Conservation (phyloP, 202 grass and related monocot genomes). For the Setaria italica region DNA sequence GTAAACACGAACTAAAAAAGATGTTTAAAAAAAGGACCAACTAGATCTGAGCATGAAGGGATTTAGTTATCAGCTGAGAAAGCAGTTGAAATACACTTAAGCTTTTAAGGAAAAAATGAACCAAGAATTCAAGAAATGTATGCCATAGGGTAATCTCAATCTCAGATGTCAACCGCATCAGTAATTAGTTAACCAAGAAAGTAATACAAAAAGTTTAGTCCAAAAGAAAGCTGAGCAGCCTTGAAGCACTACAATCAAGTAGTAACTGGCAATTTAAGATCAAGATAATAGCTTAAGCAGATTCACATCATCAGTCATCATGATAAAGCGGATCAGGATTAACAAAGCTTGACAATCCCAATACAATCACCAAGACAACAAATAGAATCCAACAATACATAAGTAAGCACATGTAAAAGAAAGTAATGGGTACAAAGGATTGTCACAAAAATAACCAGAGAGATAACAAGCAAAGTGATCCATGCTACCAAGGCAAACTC, state of each 20-base stretch:
- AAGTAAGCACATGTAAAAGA: neutral
- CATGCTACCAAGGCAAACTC: neutral
- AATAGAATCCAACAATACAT: slow-evolving; percentile 3
- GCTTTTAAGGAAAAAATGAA: neutral
- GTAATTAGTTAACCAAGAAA: neutral
- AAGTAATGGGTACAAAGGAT: neutral
- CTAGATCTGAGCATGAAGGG: neutral
- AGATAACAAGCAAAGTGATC: neutral
- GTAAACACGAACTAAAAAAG: neutral
- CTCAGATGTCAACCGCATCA: slow-evolving; percentile 8
- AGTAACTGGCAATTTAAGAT: neutral
- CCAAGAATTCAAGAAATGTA: neutral
- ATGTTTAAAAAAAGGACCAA: neutral
- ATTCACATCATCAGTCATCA: neutral
- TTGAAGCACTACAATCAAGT: slow-evolving; percentile 4
- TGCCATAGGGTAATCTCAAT: slow-evolving; percentile 11
- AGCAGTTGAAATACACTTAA: too few relatives aligned
- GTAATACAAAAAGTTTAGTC: neutral
- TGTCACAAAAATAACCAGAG: neutral
- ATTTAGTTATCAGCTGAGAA: neutral
- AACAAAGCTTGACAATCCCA: slow-evolving; percentile 37
- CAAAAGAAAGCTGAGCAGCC: neutral
- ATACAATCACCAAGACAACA: slow-evolving; percentile 18
- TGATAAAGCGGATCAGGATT: slow-evolving; percentile 18
- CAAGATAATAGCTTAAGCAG: slow-evolving; percentile 13